phyloP scores from a whole-genome alignment of 2,329 filamentous ascomycete genomes.

The Sclerotinia trifoliorum region DNA sequence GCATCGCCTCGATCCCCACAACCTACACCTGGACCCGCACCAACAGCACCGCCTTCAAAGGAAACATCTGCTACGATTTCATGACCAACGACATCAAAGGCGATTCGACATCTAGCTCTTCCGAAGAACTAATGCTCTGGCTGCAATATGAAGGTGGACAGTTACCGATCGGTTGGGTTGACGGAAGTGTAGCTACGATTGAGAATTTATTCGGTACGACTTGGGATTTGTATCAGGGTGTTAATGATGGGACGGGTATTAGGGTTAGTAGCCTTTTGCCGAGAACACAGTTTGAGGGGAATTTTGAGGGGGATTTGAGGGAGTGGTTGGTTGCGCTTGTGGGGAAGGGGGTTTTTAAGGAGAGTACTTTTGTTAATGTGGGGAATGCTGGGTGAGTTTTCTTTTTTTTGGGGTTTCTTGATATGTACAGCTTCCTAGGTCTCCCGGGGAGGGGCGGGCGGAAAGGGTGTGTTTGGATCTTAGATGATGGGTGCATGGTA shows the following conservation, averaged over 20 bases:
- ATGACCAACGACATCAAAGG: conserved; percentile 10
- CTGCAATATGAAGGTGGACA: conserved; percentile 3
- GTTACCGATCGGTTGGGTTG: background rate
- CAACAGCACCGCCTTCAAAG: conserved; percentile 12
- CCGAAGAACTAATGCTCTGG: conserved; percentile 9
- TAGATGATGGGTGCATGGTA: background rate
- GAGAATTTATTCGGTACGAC: conserved; percentile 3
- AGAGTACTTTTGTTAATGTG: conserved; percentile 2
- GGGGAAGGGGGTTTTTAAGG: background rate
- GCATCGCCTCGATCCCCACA: background rate
- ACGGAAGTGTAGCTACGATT: conserved; percentile 4
- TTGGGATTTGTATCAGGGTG: conserved; percentile 3
- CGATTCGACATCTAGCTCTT: conserved; percentile 23
- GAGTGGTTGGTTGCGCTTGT: conserved; percentile 7
- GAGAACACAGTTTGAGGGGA: background rate
- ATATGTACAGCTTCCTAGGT: too few species aligned
- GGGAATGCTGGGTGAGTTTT: conserved; percentile 10
- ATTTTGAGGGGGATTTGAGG: background rate
- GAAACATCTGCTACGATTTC: conserved; percentile 11
- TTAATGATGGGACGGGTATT: background rate
- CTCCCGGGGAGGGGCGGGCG: too few species aligned
- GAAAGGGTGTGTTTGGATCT: too few species aligned
- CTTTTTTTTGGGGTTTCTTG: too few species aligned
- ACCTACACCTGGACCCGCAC: background rate
- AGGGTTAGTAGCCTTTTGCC: conserved; percentile 2